Evolutionary conservation across 129 eudicot genomes (phyloP).

Genomic region (Smallanthus sonchifolius): DNA sequence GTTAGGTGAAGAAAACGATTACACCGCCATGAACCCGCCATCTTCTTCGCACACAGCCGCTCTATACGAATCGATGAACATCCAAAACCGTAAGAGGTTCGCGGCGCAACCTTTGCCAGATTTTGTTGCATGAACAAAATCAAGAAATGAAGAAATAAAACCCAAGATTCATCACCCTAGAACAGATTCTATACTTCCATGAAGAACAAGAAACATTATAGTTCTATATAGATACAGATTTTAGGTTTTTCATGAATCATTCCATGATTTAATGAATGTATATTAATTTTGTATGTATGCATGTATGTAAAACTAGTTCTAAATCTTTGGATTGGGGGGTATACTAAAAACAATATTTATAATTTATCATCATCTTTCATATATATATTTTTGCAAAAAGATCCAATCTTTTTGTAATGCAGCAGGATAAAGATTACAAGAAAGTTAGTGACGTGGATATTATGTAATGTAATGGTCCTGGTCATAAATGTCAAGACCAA

Average conservation of each 20-base stretch:
- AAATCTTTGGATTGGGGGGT: constrained; percentile 54
- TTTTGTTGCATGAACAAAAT: constrained; percentile 62
- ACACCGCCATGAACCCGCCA: constrained; percentile 43
- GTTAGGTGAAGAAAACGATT: constrained; percentile 49
- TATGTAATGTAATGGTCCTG: constrained; percentile 7
- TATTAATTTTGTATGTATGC: constrained; percentile 59
- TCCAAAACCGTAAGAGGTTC: constrained; percentile 70
- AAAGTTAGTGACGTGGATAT: background rate
- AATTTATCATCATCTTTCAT: background rate
- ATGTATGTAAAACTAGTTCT: constrained; percentile 40
- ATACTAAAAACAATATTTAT: constrained; percentile 30
- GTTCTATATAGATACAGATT: constrained; percentile 38
- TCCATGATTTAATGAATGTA: constrained; percentile 39
- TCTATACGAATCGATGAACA: constrained; percentile 52
- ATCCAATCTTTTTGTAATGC: background rate
- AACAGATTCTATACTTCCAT: constrained; percentile 37
- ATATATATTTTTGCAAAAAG: background rate
- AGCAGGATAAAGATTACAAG: background rate
- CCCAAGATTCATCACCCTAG: constrained; percentile 25
- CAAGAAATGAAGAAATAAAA: constrained; percentile 12
- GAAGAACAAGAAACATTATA: background rate
- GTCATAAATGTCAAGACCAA: constrained; percentile 23
- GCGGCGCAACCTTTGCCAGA: constrained; percentile 85
- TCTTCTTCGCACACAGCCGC: constrained; percentile 35
- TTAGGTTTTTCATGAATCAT: constrained; percentile 43